Evolutionary conservation across 2,329 filamentous ascomycete genomes (phyloP), one percentile per base, ranked within the genome.

Genomic region (Colletotrichum melonis): DNA sequence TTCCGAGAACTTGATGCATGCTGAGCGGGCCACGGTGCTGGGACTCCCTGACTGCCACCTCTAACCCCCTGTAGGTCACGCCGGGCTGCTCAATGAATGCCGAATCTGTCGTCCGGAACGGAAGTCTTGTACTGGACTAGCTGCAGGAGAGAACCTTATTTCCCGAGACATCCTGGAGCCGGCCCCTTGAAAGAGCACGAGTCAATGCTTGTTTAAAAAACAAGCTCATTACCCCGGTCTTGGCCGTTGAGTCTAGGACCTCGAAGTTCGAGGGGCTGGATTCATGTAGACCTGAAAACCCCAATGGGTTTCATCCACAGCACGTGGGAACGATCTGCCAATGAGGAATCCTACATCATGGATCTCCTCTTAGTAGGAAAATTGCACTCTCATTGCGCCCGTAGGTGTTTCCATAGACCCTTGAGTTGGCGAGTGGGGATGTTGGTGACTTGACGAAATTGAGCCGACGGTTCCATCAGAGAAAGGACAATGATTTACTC

Each of bases 141-240:
- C 64, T 72, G 69, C 63, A 68, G 26, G 46, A 49, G 12, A 72
- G 63, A 63, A 68, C 58, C 65, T 72, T 69, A 30, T 63, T 14
- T 26, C 58, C 1, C n/a, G 11, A 56, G 0, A 4, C n/a, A 71
- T 38, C 69, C 69, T 26, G 12, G 19, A 63, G 14, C 2, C 9
- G 9, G 22, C 28, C 26, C 52, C 62, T 19, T 38, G 5, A n/a
- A 6, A 6, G 30, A 59, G 69, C 69, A 63, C 64, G 64, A 68
- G 64, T 72, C 64, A 68, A 72, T 68, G 69, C 63, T 67, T 67
- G 69, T 68, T 66, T 49, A 28, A 28, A 42, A 58, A 49, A 68
- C 38, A 49, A 68, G 69, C 58, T 63, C 38, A 12, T 8, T 22
- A 58, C 69, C 69, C 69, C 57, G 14, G 58, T 28, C 57, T 72